Percentiles rank a stretch among this genome's conserved stretches.
Evolutionary conservation across 129 eudicot species (phyloP).

Genomic region (Kitagawia praeruptora): DNA sequence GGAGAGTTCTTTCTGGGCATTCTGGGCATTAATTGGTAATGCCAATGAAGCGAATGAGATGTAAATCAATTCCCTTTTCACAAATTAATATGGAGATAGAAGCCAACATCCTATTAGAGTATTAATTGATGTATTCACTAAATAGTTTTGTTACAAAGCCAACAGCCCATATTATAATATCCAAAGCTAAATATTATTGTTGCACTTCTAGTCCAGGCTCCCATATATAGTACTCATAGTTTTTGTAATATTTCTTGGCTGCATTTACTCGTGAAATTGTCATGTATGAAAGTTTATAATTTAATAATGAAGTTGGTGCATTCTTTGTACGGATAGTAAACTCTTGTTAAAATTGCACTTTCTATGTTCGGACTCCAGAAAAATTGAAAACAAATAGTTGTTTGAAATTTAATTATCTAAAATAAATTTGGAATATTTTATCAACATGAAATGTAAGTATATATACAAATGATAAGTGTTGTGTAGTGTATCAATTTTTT

Average conservation of each 20-base stretch:
- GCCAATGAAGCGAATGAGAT: not conserved
- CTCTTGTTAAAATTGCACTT: not conserved
- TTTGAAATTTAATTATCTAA: too few species aligned
- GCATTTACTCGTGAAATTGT: not conserved
- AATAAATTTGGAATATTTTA: too few species aligned
- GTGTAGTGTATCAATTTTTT: too few species aligned
- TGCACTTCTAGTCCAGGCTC: not conserved
- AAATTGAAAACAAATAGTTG: too few species aligned
- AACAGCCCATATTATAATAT: too few species aligned
- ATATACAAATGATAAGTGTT: too few species aligned
- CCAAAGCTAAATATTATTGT: not conserved
- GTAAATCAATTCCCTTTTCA: constrained; percentile 13
- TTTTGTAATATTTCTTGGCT: not conserved
- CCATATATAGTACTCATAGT: not conserved
- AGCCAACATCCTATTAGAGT: too few species aligned
- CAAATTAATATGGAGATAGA: not conserved
- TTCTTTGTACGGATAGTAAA: too few species aligned
- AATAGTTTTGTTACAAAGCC: too few species aligned
- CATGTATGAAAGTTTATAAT: not conserved
- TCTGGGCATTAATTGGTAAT: constrained; percentile 60
- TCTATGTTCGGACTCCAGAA: too few species aligned
- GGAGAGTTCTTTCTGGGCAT: constrained; percentile 53
- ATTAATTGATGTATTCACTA: too few species aligned
- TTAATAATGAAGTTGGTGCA: not conserved
- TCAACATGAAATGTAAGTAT: too few species aligned